Evolutionary conservation across 2,329 filamentous ascomycete genomes (phyloP), one percentile per base, ranked within the genome.

Genomic region (Byssochlamys sp.): DNA sequence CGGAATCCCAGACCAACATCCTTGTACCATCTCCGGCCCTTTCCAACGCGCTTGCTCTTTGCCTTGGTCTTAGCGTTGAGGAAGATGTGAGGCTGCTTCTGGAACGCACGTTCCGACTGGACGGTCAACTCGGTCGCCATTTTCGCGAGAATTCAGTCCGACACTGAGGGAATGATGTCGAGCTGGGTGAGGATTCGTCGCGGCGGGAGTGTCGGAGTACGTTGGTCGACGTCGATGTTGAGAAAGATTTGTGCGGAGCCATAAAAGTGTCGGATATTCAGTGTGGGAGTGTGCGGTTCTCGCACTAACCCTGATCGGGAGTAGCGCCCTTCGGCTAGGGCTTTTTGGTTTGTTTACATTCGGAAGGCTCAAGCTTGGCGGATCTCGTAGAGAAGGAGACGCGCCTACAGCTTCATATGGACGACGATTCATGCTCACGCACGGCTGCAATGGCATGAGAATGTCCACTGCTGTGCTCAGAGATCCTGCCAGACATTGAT

Each of bases 31-130:
- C 91, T 87, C 81, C 90, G 88, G 73, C 90, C 88, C 87, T 95
- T 95, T 79, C 91, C 91, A 72, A 88, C 88, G 78, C 87, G 80
- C 73, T 80, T 87, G 79, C 82, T 82, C 78, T 88, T 90, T 77
- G 86, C 81, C 84, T 91, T 90, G 79, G 83, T 82, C 88, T 99
- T 99, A 77, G 88, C 84, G 88, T 97, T 96, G 75, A 89, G 86
- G 90, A 97, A 99, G 85, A 99, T 96, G 82, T 99, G 94, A 80
- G 94, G 94, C 86, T 99, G 92, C 88, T 99, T 99, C 83, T 97
- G 94, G 90, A 89, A 99, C 85, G 94, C 94, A 84, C 94, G 92
- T 88, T 99, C 94, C 79, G 90, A 95, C 88, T 99, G 94, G 81
- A 99, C 94, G 80, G 91, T 95, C 83, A 96, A 85, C 85, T 96